Evolutionary conservation across 306 rosid species (phyloP), one percentile per base, ranked within the genome.

Genomic region (Pachyrhizus erosus): DNA sequence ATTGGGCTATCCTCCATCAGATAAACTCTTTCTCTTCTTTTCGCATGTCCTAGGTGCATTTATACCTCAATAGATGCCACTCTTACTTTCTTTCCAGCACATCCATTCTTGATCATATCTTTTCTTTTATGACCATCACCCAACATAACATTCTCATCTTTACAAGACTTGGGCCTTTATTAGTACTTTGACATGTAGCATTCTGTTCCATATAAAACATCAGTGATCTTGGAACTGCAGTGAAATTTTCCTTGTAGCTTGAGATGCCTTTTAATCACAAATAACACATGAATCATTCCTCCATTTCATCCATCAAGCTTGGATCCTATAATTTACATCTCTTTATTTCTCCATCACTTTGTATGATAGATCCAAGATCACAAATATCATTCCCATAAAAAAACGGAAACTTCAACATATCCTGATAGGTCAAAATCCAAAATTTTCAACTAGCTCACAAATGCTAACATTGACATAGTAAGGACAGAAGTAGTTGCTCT

Each of bases 371-470:
- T n/a, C n/a, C n/a, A n/a, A n/a, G n/a, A n/a, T n/a, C n/a, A n/a
- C n/a, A 73, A 40, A 45, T 17, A 70, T 45, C 42, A 24, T 70
- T 70, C 76, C 76, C 40, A 43, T 13, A 20, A 70, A 70, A 64
- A 74, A 72, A 49, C 4, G 65, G 46, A 31, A 46, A 71, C 20
- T 15, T 2, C 23, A 73, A 31, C 49, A 51, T 0, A 39, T 75
- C n/a, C 48, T 43, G 29, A 46, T 31, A 13, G 46, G 13, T 42
- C 46, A n/a, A n/a, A 42, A 42, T 10, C 46, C 46, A 42, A 42
- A 42, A 40, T 1, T 40, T 40, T 4, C 45, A 40, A 40, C 12
- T 40, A 7, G 45, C 45, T 40, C 45, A 40, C 11, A 40, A 42
- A 42, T 42, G 46, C 46, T 42, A 40, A 42, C 46, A 42, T 42